These are phyloP conservation scores for Debaryomyces robertsiae DNA, from an alignment of 1,139 yeast species.

Conservation along the genomic window DNA sequence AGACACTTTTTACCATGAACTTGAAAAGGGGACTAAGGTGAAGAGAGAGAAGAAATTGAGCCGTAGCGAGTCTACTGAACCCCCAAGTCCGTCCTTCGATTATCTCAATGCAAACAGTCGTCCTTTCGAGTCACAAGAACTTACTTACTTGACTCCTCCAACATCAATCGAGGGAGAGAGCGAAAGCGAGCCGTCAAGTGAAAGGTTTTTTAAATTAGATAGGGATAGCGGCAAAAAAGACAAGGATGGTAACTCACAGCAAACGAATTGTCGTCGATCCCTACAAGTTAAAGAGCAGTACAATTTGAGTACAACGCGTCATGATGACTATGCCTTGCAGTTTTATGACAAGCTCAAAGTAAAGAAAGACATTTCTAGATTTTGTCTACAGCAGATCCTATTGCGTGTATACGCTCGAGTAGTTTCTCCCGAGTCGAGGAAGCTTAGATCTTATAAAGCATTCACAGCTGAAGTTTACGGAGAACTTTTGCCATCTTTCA, in stretches of 20 bases:
- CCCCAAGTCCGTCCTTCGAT: conserved; percentile 15
- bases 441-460: conserved; percentile 73
- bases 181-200: conserved; percentile 7
- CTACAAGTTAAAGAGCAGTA: not conserved
- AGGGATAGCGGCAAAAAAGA: not conserved
- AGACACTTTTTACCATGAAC: conserved; percentile 29
- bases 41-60: not conserved
- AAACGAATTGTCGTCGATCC: not conserved
- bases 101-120: conserved; percentile 2
- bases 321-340: conserved; percentile 23
- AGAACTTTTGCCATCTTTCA: conserved; percentile 78
- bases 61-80: conserved; percentile 8
- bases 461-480: conserved; percentile 93
- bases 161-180: conserved; percentile 12
- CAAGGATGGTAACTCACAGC: not conserved
- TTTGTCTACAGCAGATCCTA: conserved; percentile 66
- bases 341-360: conserved; percentile 36
- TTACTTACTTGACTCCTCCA: conserved; percentile 9
- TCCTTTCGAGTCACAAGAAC: not conserved
- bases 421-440: conserved; percentile 72
- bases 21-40: conserved; percentile 10
- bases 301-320: conserved; percentile 16
- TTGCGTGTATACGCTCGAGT: conserved; percentile 74
- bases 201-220: not conserved
- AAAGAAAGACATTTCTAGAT: conserved; percentile 51